Evolutionary conservation across 805 yeast genomes (phyloP), one percentile per base, ranked within the genome.

Genomic region (Lipomyces starkeyi): DNA sequence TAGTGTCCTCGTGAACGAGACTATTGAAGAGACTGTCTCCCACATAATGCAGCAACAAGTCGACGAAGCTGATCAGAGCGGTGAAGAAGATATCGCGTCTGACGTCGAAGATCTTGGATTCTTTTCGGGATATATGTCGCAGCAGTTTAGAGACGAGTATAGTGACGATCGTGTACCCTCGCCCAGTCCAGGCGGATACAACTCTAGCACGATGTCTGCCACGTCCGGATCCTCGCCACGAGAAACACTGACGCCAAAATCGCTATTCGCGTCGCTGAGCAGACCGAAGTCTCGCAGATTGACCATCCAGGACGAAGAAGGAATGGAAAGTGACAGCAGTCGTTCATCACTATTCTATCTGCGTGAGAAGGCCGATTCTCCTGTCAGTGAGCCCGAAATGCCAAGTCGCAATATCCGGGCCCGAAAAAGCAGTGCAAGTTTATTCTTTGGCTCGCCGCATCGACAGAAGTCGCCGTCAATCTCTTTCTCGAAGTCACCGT

Each of bases 11-110:
- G 93, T 93, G 2, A 78, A 90, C 34, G 78, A 81, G 49, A 82
- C 89, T 1, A 91, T 93, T 2, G 80, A 83, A 29, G 87, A 87
- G 47, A 89, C 95, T 0, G 83, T 92, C 1, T 77, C 79, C 49
- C 85, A 83, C 72, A 88, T 86, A 13, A 80, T 81, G 63, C 86
- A 79, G 57, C 70, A 66, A 22, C 43, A 66, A 7, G 64, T 68
- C 29, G 74, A 65, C 25, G 74, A 68, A 11, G 65, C 71, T 13
- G 76, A 71, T 14, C 73, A 73, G 9, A 61, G 65, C 34, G 66
- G 47, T 7, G 76, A 65, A n/a, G 73, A 66, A 8, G 75, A 69
- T 34, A 69, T 65, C 34, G 75, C 35, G 69, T 54, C 66, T 58
- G 68, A 69, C 74, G 37, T 54, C 7, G 52, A 75, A 73, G 66